Conservation (phyloP, 192 early-diverging fungal species). For the Podila minutissima region DNA sequence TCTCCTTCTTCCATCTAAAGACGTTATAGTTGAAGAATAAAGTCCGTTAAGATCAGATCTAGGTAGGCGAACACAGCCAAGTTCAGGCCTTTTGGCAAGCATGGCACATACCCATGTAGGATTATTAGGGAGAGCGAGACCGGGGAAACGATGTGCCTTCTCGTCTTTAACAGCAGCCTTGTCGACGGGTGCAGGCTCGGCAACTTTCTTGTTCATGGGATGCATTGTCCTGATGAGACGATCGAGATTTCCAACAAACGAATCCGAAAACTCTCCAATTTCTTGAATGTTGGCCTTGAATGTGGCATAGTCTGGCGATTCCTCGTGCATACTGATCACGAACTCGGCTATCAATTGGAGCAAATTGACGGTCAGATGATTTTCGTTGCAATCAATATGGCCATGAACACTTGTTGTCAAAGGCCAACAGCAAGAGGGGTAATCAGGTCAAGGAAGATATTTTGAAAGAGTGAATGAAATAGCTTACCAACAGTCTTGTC, state of each 20-base stretch:
- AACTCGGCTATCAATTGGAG: slow-evolving; percentile 78
- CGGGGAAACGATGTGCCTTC: slow-evolving; percentile 79
- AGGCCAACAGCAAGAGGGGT: not conserved
- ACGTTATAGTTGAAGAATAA: not conserved
- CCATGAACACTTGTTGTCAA: no score
- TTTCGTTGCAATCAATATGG: no score
- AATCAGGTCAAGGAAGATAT: no score
- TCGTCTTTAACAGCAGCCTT: slow-evolving; percentile 54
- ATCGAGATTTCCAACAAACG: slow-evolving; percentile 86
- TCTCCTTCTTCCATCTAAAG: slow-evolving; percentile 9
- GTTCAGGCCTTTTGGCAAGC: not conserved
- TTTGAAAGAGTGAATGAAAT: not conserved
- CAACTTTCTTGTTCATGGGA: slow-evolving; percentile 61
- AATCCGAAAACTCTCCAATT: slow-evolving; percentile 85
- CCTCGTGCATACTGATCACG: slow-evolving; percentile 85
- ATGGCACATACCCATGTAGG: slow-evolving; percentile 48
- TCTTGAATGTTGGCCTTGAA: slow-evolving; percentile 76
- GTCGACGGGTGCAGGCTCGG: slow-evolving; percentile 24
- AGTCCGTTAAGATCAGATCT: slow-evolving; percentile 1
- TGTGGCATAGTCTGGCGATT: slow-evolving; percentile 64
- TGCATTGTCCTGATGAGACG: slow-evolving; percentile 89
- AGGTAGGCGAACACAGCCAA: not conserved
- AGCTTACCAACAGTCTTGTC: slow-evolving; percentile 78
- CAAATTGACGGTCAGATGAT: not conserved
- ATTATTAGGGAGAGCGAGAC: slow-evolving; percentile 72